A percentile compares a stretch with the other conserved stretches of the same genome.
phyloP scores from a whole-genome alignment of 805 yeast species.

The Sugiyamaella valdiviana region DNA sequence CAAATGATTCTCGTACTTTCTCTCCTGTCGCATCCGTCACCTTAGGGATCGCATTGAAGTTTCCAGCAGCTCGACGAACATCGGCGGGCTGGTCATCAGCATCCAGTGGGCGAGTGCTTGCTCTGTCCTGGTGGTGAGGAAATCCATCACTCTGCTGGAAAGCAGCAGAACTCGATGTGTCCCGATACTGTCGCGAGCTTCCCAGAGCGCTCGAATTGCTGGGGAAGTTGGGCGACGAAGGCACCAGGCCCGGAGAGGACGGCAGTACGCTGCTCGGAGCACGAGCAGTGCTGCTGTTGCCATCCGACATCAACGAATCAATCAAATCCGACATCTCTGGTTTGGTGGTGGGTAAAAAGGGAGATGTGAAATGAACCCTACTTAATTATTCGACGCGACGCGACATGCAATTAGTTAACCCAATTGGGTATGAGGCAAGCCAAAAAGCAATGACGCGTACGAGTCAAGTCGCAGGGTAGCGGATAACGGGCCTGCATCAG shows the following conservation, averaged over 20 bases:
- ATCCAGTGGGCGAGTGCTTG: slow-evolving; percentile 2
- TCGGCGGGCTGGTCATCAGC: slow-evolving; percentile 11
- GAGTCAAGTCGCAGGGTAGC: not conserved
- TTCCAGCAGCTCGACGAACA: slow-evolving; percentile 6
- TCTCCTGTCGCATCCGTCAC: slow-evolving; percentile 91
- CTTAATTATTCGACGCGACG: not conserved
- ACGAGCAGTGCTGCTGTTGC: not conserved
- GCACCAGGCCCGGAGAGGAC: slow-evolving; percentile 2
- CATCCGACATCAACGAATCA: slow-evolving; percentile 4
- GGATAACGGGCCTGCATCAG: too few species aligned
- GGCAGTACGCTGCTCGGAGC: slow-evolving; percentile 1
- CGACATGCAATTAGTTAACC: slow-evolving; percentile 6
- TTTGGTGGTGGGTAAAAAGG: not conserved
- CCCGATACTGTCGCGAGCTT: not conserved
- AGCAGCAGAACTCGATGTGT: slow-evolving; percentile 6
- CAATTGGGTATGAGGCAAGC: slow-evolving; percentile 1
- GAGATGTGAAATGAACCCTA: not conserved
- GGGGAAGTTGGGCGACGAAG: slow-evolving; percentile 2
- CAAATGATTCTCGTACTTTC: slow-evolving; percentile 86
- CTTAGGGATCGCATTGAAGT: slow-evolving; percentile 57
- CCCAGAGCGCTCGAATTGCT: not conserved
- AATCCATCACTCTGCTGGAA: slow-evolving; percentile 9
- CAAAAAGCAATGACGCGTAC: not conserved
- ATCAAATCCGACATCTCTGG: slow-evolving; percentile 1
- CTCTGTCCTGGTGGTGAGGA: slow-evolving; percentile 1